A percentile compares a stretch with the other conserved stretches of the same genome.
Conservation (phyloP, 1,284 basidiomycete genomes). For the Melanopsichium pennsylvanicum region DNA sequence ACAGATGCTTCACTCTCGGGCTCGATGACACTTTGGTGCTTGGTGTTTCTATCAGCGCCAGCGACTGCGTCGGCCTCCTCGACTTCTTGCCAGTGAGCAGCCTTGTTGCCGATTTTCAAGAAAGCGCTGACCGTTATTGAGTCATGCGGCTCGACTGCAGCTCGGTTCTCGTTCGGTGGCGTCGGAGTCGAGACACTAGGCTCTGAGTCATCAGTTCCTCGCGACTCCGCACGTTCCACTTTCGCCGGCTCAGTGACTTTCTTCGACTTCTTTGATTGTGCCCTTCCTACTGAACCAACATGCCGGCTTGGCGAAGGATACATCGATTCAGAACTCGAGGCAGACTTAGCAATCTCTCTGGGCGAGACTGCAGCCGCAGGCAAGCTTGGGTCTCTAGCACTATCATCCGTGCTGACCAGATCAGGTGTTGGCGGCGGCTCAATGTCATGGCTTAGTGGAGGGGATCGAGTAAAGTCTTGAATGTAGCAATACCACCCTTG, state of each 20-base stretch:
- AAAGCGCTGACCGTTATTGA: slow-evolving; percentile 9
- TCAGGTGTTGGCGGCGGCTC: slow-evolving; percentile 10
- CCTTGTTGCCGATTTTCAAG: neutral
- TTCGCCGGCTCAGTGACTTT: neutral
- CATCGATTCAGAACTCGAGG: neutral
- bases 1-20: neutral
- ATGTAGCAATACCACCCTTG: slow-evolving; percentile 54
- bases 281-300: neutral
- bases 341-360: no score
- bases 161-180: neutral
- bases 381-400: neutral
- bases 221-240: neutral
- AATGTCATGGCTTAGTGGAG: slow-evolving; percentile 3
- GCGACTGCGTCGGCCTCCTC: neutral
- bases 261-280: neutral
- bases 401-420: neutral
- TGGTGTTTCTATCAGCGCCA: neutral
- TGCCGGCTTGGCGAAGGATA: neutral
- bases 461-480: slow-evolving; percentile 48
- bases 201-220: neutral
- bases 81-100: slow-evolving; percentile 7
- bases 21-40: neutral
- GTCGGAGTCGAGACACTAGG: neutral
- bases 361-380: slow-evolving; percentile 5
- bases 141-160: neutral